phyloP scores from a whole-genome alignment of 108 stramenopile species.

The Licmophora abbreviata region DNA sequence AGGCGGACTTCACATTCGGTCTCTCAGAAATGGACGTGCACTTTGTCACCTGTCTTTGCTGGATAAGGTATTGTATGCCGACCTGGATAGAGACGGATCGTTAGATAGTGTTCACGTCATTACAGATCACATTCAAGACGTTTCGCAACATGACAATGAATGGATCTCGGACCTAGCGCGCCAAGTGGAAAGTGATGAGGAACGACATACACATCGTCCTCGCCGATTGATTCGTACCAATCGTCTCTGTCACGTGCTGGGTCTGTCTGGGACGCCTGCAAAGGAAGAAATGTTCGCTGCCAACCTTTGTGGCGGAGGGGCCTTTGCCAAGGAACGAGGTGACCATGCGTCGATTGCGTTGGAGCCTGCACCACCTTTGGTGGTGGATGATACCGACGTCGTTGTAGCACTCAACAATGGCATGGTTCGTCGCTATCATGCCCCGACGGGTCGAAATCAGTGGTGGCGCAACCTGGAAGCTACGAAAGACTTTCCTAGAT shows the following conservation, averaged over 20 bases:
- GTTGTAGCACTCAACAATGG: conserved; percentile 74
- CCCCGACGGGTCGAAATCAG: conserved; percentile 32
- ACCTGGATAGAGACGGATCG: conserved; percentile 70
- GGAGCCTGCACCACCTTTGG: conserved; percentile 48
- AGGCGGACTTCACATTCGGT: conserved; percentile 67
- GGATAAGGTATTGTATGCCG: conserved; percentile 68
- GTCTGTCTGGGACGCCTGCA: conserved; percentile 61
- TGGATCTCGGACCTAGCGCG: conserved; percentile 1
- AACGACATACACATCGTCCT: neutral
- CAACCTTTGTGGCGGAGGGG: conserved; percentile 37
- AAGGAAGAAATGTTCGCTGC: conserved; percentile 77
- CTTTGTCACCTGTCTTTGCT: conserved; percentile 67
- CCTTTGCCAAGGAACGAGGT: conserved; percentile 13
- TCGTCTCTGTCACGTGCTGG: conserved; percentile 58
- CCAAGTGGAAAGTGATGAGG: conserved; percentile 1
- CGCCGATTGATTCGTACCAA: neutral
- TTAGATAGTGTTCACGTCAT: conserved; percentile 66
- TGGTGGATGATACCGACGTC: conserved; percentile 51
- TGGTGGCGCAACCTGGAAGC: conserved; percentile 36
- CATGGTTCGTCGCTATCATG: conserved; percentile 53
- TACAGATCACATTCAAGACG: too few species aligned
- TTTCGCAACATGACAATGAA: neutral
- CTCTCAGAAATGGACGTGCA: conserved; percentile 69
- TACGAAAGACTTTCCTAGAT: conserved; percentile 34
- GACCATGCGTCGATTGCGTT: conserved; percentile 11